Base-by-base conservation (phyloP, 805 yeast genomes). In the Blastobotrys chiropterorum region DNA sequence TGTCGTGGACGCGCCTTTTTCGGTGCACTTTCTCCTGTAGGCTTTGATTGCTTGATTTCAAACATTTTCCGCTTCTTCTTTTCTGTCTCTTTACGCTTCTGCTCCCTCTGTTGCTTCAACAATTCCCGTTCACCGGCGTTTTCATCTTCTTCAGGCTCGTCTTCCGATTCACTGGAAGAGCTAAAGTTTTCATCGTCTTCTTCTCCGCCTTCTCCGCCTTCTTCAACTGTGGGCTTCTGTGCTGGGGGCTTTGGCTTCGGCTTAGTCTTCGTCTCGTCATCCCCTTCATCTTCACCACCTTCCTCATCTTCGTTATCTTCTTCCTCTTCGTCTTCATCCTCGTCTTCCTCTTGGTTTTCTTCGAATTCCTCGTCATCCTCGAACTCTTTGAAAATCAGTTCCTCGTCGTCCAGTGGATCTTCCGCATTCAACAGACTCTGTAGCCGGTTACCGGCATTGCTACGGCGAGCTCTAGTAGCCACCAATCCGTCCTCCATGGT, bases 361-460 rank as follows among this genome's bases (percentile, higher is more conserved):
- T 60, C 68, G 54, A 70, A 72, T 40, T 83, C 76, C 44, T 60
- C 68, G 50, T 73, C 77, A 44, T 65, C 72, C 39, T 72, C 77
- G 13, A 65, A 54, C 51, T 72, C 76, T 44, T 63, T 64, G 50
- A 71, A 71, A 34, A 70, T 61, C 51, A 82, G 80, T 39, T 87
- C 85, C 56, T 87, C 95, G 43, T 87, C 89, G 2, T 72, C 75
- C 13, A 71, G 64, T 46, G 80, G 84, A 56, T 80, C 86, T 59
- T 83, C 96, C 26, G 86, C 76, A 53, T 82, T 85, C 16, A 94
- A 71, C 54, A 94, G 75, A 52, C 81, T 81, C 61, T 80, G 80
- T 64, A 94, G 72, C 50, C 94, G 75, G 49, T 87, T 85, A 14
- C 99, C 99, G 1, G 99, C 99, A 69, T 92, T 94, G 44, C 89